Conservation (phyloP, 2,329 filamentous ascomycete species). For the Colletotrichum paranaense region DNA sequence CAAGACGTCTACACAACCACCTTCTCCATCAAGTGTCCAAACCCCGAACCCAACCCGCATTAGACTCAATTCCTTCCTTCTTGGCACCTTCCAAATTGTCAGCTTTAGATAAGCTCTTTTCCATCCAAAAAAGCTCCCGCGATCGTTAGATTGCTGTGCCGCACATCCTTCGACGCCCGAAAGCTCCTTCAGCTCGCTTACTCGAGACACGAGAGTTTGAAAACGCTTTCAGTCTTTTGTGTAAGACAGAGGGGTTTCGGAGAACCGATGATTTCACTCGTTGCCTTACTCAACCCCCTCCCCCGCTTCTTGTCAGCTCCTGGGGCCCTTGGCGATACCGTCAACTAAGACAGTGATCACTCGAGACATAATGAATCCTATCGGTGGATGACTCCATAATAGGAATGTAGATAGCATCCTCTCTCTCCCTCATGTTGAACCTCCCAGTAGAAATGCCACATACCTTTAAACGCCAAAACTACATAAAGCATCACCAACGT, state of each 20-base stretch:
- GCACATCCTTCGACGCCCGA: neutral
- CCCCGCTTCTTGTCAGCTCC: too few species aligned
- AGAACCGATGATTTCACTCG: too few species aligned
- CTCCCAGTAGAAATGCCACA: neutral
- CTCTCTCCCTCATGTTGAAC: neutral
- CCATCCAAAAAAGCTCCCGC: too few species aligned
- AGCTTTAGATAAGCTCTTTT: neutral
- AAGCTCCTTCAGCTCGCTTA: neutral
- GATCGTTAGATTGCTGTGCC: neutral
- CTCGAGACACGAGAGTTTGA: too few species aligned
- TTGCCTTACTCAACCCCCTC: neutral
- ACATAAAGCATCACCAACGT: neutral
- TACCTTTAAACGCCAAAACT: neutral
- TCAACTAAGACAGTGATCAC: neutral
- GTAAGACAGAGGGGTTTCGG: too few species aligned
- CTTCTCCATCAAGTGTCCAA: neutral
- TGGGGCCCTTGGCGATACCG: neutral
- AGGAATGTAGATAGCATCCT: neutral
- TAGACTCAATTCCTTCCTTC: neutral
- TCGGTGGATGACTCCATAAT: neutral
- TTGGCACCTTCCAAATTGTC: neutral
- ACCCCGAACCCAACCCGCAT: neutral
- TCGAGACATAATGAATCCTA: neutral
- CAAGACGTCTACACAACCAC: neutral
- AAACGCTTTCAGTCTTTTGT: too few species aligned